Conservation (phyloP, 257 asterid genomes). For the Penstemon eatonii region DNA sequence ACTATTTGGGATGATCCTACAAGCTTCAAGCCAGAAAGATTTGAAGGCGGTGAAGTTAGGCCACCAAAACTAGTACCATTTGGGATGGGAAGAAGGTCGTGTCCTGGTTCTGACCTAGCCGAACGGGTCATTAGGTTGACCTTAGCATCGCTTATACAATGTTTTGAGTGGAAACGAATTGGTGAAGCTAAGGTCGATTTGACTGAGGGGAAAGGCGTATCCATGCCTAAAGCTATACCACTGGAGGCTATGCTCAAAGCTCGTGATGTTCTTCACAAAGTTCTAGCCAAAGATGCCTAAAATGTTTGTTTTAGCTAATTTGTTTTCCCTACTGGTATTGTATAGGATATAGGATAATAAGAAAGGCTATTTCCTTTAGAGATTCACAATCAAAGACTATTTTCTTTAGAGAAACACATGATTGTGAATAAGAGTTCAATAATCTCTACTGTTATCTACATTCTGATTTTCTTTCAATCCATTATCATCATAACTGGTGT, state of each 20-base stretch:
- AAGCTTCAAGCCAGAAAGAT: conserved; percentile 45
- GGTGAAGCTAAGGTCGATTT: conserved; percentile 31
- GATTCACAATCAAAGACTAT: no score
- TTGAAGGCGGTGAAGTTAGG: conserved; percentile 32
- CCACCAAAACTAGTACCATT: conserved; percentile 36
- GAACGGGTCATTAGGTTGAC: conserved; percentile 39
- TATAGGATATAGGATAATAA: no score
- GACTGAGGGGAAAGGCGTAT: conserved; percentile 39
- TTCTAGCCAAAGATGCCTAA: neutral
- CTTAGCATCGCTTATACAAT: conserved; percentile 41
- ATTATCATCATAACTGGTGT: no score
- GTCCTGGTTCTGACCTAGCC: conserved; percentile 44
- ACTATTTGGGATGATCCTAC: conserved; percentile 37
- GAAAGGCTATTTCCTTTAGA: no score
- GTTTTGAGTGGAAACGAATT: conserved; percentile 44
- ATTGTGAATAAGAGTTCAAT: no score
- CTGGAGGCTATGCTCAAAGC: conserved; percentile 41
- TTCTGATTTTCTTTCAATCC: no score
- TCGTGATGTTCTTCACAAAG: conserved; percentile 21
- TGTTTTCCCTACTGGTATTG: no score
- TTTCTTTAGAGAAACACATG: no score
- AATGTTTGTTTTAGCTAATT: neutral
- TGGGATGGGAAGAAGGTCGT: conserved; percentile 48
- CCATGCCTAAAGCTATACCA: conserved; percentile 48
- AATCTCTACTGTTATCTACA: no score